Evolutionary conservation across 345 rosid species (phyloP).

Genomic region (Eucalyptus melliodora): DNA sequence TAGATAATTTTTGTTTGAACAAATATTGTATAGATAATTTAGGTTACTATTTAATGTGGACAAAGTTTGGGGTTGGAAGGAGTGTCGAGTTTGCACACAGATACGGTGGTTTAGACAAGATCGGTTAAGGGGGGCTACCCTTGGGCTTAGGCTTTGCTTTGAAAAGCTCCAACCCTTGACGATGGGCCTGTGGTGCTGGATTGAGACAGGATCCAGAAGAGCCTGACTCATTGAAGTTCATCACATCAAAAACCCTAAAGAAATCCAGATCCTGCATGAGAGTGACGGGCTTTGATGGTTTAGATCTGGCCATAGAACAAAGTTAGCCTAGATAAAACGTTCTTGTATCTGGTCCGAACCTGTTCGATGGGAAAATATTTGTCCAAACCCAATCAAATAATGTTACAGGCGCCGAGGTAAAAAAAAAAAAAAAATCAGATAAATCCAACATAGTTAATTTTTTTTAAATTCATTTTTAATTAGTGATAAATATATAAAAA

Average conservation of each 20-base stretch:
- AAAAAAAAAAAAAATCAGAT: no score
- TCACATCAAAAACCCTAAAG: background rate
- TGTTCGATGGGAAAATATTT: background rate
- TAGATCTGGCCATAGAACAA: no score
- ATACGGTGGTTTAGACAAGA: background rate
- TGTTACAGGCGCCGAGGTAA: background rate
- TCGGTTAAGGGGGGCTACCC: background rate
- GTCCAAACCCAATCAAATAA: background rate
- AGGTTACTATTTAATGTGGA: background rate
- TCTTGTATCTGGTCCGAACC: background rate
- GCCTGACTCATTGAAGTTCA: background rate
- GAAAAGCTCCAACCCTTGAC: background rate
- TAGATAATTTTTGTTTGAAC: no score
- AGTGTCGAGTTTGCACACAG: background rate
- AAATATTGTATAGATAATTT: background rate
- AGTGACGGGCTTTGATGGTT: background rate
- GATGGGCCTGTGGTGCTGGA: background rate
- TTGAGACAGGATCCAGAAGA: background rate
- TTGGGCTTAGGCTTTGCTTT: background rate
- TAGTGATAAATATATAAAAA: no score
- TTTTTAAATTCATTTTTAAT: no score
- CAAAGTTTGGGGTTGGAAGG: background rate
- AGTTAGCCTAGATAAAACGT: background rate
- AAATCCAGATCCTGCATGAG: background rate
- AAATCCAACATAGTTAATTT: no score